Percentiles rank a stretch among this genome's conserved stretches.
Conservation (phyloP, 2,329 filamentous ascomycete species). For the Aspergillus brunneoviolaceus region DNA sequence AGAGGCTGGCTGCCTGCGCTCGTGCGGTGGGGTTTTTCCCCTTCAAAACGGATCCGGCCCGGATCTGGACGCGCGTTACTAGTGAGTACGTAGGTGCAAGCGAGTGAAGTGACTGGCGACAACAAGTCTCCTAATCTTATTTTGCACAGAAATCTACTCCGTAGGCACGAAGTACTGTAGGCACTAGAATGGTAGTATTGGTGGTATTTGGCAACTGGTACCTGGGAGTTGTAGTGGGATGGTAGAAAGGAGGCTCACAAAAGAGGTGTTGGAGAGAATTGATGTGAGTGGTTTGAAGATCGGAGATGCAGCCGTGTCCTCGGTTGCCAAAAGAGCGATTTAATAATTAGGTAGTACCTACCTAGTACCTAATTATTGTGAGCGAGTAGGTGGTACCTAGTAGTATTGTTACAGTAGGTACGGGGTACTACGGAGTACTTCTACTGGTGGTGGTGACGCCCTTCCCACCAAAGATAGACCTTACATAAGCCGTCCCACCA, state of each 20-base stretch:
- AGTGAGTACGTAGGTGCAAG: conserved; percentile 15
- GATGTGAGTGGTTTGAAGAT: not conserved
- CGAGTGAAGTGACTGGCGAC: conserved; percentile 12
- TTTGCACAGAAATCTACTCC: not conserved
- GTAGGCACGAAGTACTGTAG: not conserved
- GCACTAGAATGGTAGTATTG: not conserved
- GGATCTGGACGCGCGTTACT: conserved; percentile 26
- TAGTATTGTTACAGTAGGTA: too few species aligned
- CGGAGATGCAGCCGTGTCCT: too few species aligned
- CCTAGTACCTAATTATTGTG: too few species aligned
- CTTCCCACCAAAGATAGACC: not conserved
- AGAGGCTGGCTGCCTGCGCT: conserved; percentile 21
- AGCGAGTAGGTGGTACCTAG: too few species aligned
- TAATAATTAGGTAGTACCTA: too few species aligned
- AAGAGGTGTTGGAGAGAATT: not conserved
- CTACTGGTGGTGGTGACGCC: not conserved
- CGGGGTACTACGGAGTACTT: too few species aligned
- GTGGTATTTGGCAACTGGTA: too few species aligned
- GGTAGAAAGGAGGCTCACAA: too few species aligned
- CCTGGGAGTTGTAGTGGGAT: not conserved
- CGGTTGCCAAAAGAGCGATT: too few species aligned
- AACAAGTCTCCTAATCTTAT: not conserved
- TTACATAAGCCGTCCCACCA: not conserved
- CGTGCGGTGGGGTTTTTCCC: conserved; percentile 25
- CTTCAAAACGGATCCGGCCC: conserved; percentile 19